phyloP scores from a whole-genome alignment of 2,329 filamentous ascomycete species.

The Paecilomyces dactylethromorphus region DNA sequence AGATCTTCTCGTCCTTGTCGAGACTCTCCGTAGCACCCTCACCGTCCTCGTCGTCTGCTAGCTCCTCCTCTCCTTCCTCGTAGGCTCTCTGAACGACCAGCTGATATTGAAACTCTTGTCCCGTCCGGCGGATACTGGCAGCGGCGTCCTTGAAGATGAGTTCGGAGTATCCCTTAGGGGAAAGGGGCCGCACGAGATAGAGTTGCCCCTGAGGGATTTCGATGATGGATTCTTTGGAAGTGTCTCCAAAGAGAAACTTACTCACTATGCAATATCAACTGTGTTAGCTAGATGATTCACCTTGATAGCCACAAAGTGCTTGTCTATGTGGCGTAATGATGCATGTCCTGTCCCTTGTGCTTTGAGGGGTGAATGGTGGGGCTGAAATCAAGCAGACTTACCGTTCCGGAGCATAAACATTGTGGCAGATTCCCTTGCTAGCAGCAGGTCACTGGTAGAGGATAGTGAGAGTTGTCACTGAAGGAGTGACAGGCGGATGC shows the following conservation, averaged over 20 bases:
- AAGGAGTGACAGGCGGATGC: not conserved
- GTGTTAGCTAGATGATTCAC: not conserved
- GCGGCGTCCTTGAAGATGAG: constrained; percentile 98
- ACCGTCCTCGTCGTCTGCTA: constrained; percentile 83
- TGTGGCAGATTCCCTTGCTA: constrained; percentile 21
- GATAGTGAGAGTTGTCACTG: constrained; percentile 1
- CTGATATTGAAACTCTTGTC: constrained; percentile 94
- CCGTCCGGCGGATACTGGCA: constrained; percentile 84
- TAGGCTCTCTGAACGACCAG: constrained; percentile 93
- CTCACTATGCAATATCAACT: constrained; percentile 53
- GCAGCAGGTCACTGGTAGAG: constrained; percentile 9
- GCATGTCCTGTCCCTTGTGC: constrained; percentile 3
- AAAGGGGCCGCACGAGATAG: constrained; percentile 90
- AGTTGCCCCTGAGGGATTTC: constrained; percentile 94
- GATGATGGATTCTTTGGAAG: constrained; percentile 85
- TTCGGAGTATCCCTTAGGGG: constrained; percentile 95
- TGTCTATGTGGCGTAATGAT: constrained; percentile 2
- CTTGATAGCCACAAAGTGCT: not conserved
- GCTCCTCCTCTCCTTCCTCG: constrained; percentile 93
- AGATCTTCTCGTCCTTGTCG: constrained; percentile 95
- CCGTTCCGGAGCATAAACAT: constrained; percentile 55
- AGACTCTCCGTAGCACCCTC: constrained; percentile 72
- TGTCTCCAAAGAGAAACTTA: constrained; percentile 86
- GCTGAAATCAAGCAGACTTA: constrained; percentile 29
- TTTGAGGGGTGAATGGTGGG: constrained; percentile 15